Base-by-base conservation (phyloP, 441 rosid genomes). In the Populus hybrid region DNA sequence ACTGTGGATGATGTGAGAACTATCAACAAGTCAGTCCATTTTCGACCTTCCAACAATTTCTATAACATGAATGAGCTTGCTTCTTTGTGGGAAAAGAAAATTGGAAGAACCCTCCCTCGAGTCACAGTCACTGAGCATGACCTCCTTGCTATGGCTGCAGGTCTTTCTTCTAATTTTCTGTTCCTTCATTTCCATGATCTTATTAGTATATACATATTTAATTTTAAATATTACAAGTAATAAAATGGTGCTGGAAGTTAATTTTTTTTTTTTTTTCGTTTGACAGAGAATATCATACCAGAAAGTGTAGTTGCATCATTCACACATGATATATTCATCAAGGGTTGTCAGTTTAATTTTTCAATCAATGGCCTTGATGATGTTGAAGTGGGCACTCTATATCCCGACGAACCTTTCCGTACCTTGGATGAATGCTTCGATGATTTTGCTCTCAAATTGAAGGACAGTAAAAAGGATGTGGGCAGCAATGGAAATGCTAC, bases 311-410 rank as follows among this genome's bases (percentile, higher is more conserved):
- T 88, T 0, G 91, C 91, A 23, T 69, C 91, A 4, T 79, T 88
- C 82, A 88, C 91, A 1, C 88, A 88, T 9, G 91, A 88, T 50
- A 88, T 88, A 11, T 88, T 88, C 84, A 86, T 88, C 26, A 86
- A 65, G 28, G 91, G 91, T 6, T 88, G 88, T 32, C 91, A 88
- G 75, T 69, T 75, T 9, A 86, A 84, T 71, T 88, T 83, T 74
- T 16, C 79, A 24, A n/a, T 88, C 35, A 80, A 79, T 6, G 84
- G 81, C n/a, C 75, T 81, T 9, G 65, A 76, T 9, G 86, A 85
- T 9, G 78, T 85, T 7, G 91, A 86, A 23, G 80, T 73, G 18
- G n/a, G 77, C 67, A 30, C 23, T 38, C 84, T 88, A 32, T 88
- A 88, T 64, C 88, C 88, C 0, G 88, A 85, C 0, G 87, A 83